Conservation (phyloP, 768 basidiomycete genomes). For the Suillus americanus region DNA sequence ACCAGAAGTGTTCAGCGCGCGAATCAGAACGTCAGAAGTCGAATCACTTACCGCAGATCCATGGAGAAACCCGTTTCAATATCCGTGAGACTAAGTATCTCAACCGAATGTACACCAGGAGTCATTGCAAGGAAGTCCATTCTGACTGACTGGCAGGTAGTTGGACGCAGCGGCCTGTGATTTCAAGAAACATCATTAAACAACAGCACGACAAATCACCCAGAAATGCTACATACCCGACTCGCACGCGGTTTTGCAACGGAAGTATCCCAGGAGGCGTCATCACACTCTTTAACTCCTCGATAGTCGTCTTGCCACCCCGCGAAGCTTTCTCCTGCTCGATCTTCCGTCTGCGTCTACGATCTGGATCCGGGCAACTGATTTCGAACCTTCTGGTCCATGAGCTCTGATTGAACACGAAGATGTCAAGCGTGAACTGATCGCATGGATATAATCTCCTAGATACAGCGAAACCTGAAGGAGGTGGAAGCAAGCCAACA, state of each 20-base stretch:
- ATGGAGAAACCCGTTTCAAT: constrained; percentile 70
- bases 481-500: constrained; percentile 47
- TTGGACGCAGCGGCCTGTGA: constrained; percentile 70
- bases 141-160: constrained; percentile 81
- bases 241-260: constrained; percentile 72
- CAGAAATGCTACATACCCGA: constrained; percentile 57
- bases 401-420: constrained; percentile 80
- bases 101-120: constrained; percentile 77
- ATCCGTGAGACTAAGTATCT: constrained; percentile 71
- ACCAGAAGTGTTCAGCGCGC: constrained; percentile 6
- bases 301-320: constrained; percentile 17
- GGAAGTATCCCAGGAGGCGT: constrained; percentile 64
- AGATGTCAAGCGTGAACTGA: constrained; percentile 79
- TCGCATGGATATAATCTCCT: constrained; percentile 71
- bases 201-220: constrained; percentile 2
- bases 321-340: constrained; percentile 26
- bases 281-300: constrained; percentile 31
- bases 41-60: constrained; percentile 60
- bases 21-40: not conserved
- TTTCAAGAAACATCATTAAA: constrained; percentile 3
- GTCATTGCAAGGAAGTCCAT: constrained; percentile 83
- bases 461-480: constrained; percentile 13
- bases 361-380: constrained; percentile 57
- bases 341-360: constrained; percentile 40
- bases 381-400: constrained; percentile 80